Evolutionary conservation across 805 yeast species (phyloP).

Genomic region (Clavispora santaluciae): DNA sequence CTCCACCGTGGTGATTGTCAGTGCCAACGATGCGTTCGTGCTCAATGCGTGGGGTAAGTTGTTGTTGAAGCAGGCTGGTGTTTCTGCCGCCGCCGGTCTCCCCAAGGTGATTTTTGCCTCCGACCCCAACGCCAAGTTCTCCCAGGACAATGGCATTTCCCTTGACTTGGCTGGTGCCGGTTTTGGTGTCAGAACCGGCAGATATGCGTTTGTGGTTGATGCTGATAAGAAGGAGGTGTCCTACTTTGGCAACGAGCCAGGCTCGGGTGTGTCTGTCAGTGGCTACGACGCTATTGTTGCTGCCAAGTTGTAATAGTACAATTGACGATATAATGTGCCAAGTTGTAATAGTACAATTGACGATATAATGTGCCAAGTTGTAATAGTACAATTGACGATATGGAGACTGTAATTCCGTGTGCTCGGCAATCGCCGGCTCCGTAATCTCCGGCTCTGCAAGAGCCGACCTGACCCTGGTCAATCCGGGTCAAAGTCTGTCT

Average conservation of each 20-base stretch:
- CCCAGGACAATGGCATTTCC: slow-evolving; percentile 25
- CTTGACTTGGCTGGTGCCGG: slow-evolving; percentile 33
- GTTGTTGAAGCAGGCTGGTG: slow-evolving; percentile 23
- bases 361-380: background rate
- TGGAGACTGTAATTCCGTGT: too few species aligned
- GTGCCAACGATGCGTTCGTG: slow-evolving; percentile 42
- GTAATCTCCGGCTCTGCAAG: background rate
- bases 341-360: too few species aligned
- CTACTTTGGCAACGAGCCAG: slow-evolving; percentile 33
- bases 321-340: background rate
- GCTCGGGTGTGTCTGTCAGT: slow-evolving; percentile 28
- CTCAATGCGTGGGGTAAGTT: slow-evolving; percentile 42
- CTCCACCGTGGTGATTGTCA: slow-evolving; percentile 29
- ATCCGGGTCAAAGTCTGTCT: too few species aligned
- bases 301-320: slow-evolving; percentile 34
- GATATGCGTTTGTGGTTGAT: slow-evolving; percentile 36
- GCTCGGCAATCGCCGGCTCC: too few species aligned
- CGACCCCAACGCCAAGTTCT: slow-evolving; percentile 35
- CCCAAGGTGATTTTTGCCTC: slow-evolving; percentile 35
- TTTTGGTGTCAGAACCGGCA: slow-evolving; percentile 35
- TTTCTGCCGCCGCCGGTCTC: slow-evolving; percentile 7
- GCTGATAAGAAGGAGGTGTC: slow-evolving; percentile 40
- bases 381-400: too few species aligned
- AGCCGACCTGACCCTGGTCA: too few species aligned
- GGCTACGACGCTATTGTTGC: slow-evolving; percentile 34